These are phyloP conservation scores for Hirschfeldia incana DNA, from an alignment of 345 rosid species.

Conservation along the genomic window DNA sequence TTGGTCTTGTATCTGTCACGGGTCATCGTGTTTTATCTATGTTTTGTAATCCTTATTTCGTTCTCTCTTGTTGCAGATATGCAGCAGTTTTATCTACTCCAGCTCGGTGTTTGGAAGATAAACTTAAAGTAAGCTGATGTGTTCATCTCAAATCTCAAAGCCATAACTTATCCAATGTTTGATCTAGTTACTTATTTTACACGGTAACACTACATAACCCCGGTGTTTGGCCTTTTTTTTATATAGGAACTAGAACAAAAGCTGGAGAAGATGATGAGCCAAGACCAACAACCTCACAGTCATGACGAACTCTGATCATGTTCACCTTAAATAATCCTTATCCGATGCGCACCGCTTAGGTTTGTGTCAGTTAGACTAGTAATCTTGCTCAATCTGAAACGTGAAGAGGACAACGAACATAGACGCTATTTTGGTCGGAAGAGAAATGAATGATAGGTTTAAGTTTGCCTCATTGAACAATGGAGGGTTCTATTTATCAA, in stretches of 20 bases:
- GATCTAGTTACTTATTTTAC: background rate
- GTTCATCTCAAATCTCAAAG: slow-evolving; percentile 16
- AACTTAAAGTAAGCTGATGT: slow-evolving; percentile 57
- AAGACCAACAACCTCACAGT: slow-evolving; percentile 55
- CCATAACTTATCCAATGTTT: background rate
- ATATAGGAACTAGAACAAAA: slow-evolving; percentile 71
- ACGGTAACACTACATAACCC: background rate
- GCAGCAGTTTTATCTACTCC: slow-evolving; percentile 72
- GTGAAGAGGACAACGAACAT: slow-evolving; percentile 8
- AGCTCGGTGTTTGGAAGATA: slow-evolving; percentile 69
- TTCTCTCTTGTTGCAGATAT: slow-evolving; percentile 54
- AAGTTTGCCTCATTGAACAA: slow-evolving; percentile 9
- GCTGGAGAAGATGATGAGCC: slow-evolving; percentile 63
- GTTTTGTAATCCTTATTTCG: background rate
- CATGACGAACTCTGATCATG: slow-evolving; percentile 74
- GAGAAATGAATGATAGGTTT: slow-evolving; percentile 12
- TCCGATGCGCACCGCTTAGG: slow-evolving; percentile 14
- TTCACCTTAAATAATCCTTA: slow-evolving; percentile 22
- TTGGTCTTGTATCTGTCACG: background rate
- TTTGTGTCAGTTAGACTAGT: slow-evolving; percentile 21
- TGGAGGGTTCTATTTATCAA: slow-evolving; percentile 18
- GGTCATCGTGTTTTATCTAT: background rate
- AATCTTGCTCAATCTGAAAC: slow-evolving; percentile 25
- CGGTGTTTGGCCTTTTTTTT: background rate
- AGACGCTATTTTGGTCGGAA: slow-evolving; percentile 32